These are phyloP conservation scores for Lepiota brunneoincarnata DNA, from an alignment of 768 basidiomycete species.

Conservation along the genomic window DNA sequence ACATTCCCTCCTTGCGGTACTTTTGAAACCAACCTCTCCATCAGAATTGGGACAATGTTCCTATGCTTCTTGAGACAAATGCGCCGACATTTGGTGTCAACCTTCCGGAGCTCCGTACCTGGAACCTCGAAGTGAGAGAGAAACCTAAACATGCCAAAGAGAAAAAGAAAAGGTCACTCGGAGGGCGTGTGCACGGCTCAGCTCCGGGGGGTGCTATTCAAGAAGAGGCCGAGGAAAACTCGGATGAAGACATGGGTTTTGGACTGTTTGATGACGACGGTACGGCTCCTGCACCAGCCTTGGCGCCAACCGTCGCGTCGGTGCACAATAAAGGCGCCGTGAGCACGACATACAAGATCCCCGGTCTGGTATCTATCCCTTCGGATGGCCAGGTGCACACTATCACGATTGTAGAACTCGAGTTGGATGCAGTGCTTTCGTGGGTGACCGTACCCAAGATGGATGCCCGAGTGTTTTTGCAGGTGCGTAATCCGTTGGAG, in stretches of 20 bases:
- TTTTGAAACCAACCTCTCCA: background rate
- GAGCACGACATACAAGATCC: conserved; percentile 30
- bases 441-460: conserved; percentile 36
- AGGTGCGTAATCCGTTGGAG: conserved; percentile 16
- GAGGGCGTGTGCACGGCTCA: conserved; percentile 28
- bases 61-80: conserved; percentile 36
- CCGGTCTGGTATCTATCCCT: conserved; percentile 30
- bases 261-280: conserved; percentile 1
- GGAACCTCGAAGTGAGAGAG: conserved; percentile 23
- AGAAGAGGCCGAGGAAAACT: background rate
- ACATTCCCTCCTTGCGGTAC: background rate
- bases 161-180: conserved; percentile 30
- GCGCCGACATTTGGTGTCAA: conserved; percentile 33
- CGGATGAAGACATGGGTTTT: conserved; percentile 9
- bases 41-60: conserved; percentile 37
- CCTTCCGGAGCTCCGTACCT: conserved; percentile 30
- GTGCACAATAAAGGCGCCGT: conserved; percentile 27
- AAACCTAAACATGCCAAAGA: conserved; percentile 14
- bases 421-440: conserved; percentile 28
- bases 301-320: background rate
- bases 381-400: conserved; percentile 27
- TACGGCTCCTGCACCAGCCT: background rate
- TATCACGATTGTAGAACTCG: conserved; percentile 30
- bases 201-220: too few relatives aligned
- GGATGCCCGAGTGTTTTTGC: conserved; percentile 30